Percentiles rank a stretch among this genome's conserved stretches.
These are phyloP conservation scores for Blepharisma japonicum DNA, from an alignment of 73 alveolate species.

Conservation along the genomic window DNA sequence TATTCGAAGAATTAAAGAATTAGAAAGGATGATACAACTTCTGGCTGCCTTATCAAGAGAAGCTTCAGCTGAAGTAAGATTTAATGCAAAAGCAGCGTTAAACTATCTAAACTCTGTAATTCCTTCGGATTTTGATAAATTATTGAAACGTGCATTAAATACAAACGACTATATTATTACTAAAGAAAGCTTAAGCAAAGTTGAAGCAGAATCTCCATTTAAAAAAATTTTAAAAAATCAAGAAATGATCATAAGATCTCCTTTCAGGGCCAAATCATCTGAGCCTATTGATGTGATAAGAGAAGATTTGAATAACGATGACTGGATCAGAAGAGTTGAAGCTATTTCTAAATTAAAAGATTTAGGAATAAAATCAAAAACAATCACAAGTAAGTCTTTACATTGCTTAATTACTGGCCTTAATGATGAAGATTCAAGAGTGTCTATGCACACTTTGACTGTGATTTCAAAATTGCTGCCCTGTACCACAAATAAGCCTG, in stretches of 20 bases:
- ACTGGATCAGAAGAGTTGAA: slow-evolving; percentile 21
- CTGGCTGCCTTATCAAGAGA: slow-evolving; percentile 8
- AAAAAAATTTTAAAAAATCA: neutral
- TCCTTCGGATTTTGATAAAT: neutral
- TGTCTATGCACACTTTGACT: slow-evolving; percentile 29
- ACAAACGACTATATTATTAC: neutral
- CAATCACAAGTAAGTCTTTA: neutral
- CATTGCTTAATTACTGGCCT: slow-evolving; percentile 16
- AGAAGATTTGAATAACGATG: slow-evolving; percentile 5
- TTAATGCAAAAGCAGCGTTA: slow-evolving; percentile 1
- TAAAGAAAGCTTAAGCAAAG: neutral
- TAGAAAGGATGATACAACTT: neutral
- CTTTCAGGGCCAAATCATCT: neutral
- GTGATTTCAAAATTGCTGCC: slow-evolving; percentile 19
- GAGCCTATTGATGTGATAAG: slow-evolving; percentile 6
- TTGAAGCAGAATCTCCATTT: slow-evolving; percentile 22
- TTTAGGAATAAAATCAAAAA: neutral
- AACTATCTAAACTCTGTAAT: neutral
- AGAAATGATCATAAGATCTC: neutral
- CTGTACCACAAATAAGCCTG: slow-evolving; percentile 14
- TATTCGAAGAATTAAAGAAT: slow-evolving; percentile 6
- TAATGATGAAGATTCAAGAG: slow-evolving; percentile 19
- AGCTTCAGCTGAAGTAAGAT: slow-evolving; percentile 31
- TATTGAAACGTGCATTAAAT: neutral
- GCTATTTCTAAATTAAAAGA: slow-evolving; percentile 18